phyloP scores from a whole-genome alignment of 176 grass and related monocot genomes.

The Phoenix roebelenii region DNA sequence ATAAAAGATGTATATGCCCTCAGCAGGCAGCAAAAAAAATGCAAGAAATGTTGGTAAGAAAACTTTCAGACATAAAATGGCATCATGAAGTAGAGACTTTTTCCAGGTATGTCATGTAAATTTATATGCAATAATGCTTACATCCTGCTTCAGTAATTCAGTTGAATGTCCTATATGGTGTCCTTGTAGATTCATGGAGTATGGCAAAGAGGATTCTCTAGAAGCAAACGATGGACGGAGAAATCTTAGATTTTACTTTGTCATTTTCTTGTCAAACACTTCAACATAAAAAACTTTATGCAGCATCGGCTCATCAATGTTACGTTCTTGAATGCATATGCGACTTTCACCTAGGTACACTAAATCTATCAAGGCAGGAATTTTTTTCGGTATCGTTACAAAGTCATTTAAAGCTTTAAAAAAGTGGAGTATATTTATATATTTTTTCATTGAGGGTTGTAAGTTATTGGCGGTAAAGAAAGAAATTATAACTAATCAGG shows the following conservation, averaged over 20 bases:
- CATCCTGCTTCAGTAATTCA: too few species aligned
- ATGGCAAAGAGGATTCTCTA: too few species aligned
- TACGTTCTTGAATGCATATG: neutral
- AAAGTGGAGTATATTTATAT: slow-evolving; percentile 2
- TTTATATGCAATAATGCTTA: too few species aligned
- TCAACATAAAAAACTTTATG: neutral
- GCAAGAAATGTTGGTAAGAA: too few species aligned
- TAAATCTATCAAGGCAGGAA: neutral
- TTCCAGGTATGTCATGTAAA: too few species aligned
- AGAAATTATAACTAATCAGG: slow-evolving; percentile 62
- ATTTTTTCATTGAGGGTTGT: slow-evolving; percentile 16
- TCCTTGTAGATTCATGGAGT: too few species aligned
- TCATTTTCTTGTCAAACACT: slow-evolving; percentile 6
- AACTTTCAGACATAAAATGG: too few species aligned
- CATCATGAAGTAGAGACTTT: too few species aligned
- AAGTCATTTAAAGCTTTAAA: slow-evolving; percentile 11
- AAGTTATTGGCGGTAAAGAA: slow-evolving; percentile 73
- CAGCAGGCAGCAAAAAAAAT: too few species aligned
- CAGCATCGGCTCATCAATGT: neutral
- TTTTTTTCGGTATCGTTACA: slow-evolving; percentile 11
- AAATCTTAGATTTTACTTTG: neutral
- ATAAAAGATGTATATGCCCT: too few species aligned
- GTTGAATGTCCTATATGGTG: too few species aligned
- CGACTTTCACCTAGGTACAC: neutral
- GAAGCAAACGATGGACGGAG: too few species aligned